phyloP scores from a whole-genome alignment of 257 asterid genomes.

The Solanum gandarillasii region DNA sequence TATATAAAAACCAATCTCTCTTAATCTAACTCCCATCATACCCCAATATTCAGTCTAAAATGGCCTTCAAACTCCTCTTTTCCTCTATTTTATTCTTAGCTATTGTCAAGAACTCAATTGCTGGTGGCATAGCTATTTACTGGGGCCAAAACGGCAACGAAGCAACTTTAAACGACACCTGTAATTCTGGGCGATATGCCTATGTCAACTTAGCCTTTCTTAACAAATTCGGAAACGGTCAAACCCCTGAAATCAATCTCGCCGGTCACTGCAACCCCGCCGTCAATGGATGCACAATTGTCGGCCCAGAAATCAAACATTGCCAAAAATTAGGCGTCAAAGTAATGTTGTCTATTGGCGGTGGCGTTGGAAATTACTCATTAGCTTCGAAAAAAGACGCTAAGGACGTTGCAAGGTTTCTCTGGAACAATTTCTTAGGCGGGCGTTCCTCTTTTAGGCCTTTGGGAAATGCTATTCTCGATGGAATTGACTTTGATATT shows the following conservation, averaged over 20 bases:
- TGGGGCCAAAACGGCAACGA: slow-evolving; percentile 60
- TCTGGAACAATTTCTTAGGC: not conserved
- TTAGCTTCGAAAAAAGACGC: slow-evolving; percentile 2
- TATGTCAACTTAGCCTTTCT: slow-evolving; percentile 37
- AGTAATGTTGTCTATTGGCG: slow-evolving; percentile 11
- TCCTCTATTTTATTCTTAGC: slow-evolving; percentile 8
- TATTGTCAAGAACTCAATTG: slow-evolving; percentile 3
- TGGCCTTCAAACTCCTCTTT: not conserved
- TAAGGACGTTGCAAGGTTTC: not conserved
- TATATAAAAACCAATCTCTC: not conserved
- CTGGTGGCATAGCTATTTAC: slow-evolving; percentile 37
- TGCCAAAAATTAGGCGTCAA: slow-evolving; percentile 17
- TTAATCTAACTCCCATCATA: not conserved
- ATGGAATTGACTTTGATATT: slow-evolving; percentile 6
- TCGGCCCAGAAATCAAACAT: slow-evolving; percentile 4
- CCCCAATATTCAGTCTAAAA: not conserved
- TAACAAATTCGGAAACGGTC: slow-evolving; percentile 36
- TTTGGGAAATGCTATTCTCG: not conserved
- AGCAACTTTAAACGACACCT: slow-evolving; percentile 35
- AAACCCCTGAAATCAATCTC: slow-evolving; percentile 40
- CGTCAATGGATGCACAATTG: slow-evolving; percentile 2
- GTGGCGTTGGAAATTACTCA: not conserved
- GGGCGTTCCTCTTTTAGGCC: not conserved
- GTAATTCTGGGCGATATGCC: slow-evolving; percentile 32
- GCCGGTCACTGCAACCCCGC: slow-evolving; percentile 44